A percentile compares a stretch with the other conserved stretches of the same genome.
phyloP scores from a whole-genome alignment of 2,329 filamentous ascomycete species.

The Exophiala lecanii-corni region DNA sequence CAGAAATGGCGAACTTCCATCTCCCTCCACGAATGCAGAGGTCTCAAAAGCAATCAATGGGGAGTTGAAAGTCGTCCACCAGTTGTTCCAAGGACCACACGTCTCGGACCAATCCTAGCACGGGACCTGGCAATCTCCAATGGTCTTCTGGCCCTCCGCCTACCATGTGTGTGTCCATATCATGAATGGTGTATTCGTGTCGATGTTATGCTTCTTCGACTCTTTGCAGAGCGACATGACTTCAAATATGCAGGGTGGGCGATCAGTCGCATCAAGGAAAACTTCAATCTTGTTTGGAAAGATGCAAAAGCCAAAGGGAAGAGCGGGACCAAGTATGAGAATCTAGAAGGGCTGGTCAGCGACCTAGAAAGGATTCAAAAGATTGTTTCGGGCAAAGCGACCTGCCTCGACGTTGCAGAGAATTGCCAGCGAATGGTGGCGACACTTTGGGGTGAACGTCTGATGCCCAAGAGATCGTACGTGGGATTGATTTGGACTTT shows the following conservation, averaged over 20 bases:
- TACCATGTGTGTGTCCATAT: conserved; percentile 18
- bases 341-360: conserved; percentile 2
- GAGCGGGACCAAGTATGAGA: conserved; percentile 6
- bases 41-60: too few relatives aligned
- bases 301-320: conserved; percentile 15
- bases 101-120: conserved; percentile 11
- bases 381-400: background rate
- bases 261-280: conserved; percentile 15
- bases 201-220: conserved; percentile 17
- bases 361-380: conserved; percentile 6
- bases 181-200: conserved; percentile 21
- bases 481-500: conserved; percentile 23
- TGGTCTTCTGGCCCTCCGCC: conserved; percentile 20
- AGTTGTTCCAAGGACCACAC: conserved; percentile 8
- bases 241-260: conserved; percentile 7
- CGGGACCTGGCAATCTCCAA: conserved; percentile 18
- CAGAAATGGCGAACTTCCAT: too few relatives aligned
- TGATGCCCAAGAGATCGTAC: conserved; percentile 16
- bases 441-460: conserved; percentile 15
- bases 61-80: background rate
- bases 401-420: conserved; percentile 10
- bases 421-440: conserved; percentile 9
- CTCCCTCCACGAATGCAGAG: too few relatives aligned
- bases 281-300: conserved; percentile 8
- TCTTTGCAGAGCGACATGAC: conserved; percentile 17